Conservation (phyloP, 371 early-diverging fungal genomes). For the Nematocida sp. region DNA sequence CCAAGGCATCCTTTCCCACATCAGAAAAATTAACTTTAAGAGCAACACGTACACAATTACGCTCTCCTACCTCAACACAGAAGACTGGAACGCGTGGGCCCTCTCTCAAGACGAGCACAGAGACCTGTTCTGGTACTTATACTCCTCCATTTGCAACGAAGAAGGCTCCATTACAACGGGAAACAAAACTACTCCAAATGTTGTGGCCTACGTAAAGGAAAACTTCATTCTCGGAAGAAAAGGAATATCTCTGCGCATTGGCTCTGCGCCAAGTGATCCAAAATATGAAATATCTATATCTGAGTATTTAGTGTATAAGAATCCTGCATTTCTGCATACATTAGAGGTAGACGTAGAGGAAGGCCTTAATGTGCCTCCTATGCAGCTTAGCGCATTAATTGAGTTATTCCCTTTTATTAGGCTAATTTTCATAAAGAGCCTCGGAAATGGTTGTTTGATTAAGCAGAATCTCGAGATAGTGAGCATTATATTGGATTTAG, state of each 20-base stretch:
- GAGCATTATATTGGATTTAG: conserved; percentile 38
- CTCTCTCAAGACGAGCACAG: conserved; percentile 23
- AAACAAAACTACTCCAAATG: background rate
- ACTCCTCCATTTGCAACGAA: conserved; percentile 39
- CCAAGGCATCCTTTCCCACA: conserved; percentile 8
- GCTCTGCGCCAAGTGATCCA: background rate
- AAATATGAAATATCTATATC: background rate
- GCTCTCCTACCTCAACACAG: background rate
- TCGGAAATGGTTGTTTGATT: conserved; percentile 24
- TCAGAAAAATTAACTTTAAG: background rate
- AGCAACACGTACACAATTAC: conserved; percentile 23
- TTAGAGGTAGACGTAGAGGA: conserved; percentile 28
- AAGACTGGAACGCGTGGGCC: conserved; percentile 17
- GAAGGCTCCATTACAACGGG: background rate
- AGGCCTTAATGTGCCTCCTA: conserved; percentile 23
- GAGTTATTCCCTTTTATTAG: conserved; percentile 13
- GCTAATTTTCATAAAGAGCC: background rate
- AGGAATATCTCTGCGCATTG: conserved; percentile 1
- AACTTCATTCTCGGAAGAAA: conserved; percentile 33
- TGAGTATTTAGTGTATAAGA: conserved; percentile 13
- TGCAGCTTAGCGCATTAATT: conserved; percentile 40
- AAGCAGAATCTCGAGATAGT: conserved; percentile 31
- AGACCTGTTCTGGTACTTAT: conserved; percentile 49
- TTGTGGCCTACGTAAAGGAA: conserved; percentile 38
- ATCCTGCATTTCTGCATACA: conserved; percentile 2